phyloP scores from a whole-genome alignment of 495 filamentous ascomycete species.

The Venustampulla echinocandica region DNA sequence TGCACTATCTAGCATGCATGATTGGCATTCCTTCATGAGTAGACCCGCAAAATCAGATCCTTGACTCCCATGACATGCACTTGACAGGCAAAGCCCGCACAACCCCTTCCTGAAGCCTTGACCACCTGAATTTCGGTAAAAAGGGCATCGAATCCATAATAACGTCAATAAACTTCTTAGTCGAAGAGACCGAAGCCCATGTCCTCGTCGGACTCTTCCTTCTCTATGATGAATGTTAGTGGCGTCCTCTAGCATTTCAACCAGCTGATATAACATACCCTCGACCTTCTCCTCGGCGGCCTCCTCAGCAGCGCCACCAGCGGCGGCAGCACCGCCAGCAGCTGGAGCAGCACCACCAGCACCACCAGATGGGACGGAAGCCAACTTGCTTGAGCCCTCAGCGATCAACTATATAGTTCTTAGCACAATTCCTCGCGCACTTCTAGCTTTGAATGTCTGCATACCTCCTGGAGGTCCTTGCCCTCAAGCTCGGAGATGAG shows the following conservation, averaged over 20 bases:
- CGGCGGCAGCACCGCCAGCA: slow-evolving; percentile 54
- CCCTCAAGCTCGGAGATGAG: slow-evolving; percentile 88
- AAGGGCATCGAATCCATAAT: slow-evolving; percentile 7
- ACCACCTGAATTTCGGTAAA: slow-evolving; percentile 3
- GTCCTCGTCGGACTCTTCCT: slow-evolving; percentile 95
- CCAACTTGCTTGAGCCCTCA: slow-evolving; percentile 86
- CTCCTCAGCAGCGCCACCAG: slow-evolving; percentile 58
- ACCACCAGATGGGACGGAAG: slow-evolving; percentile 93
- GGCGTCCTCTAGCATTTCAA: not conserved
- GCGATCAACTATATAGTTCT: slow-evolving; percentile 65
- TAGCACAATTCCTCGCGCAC: slow-evolving; percentile 13
- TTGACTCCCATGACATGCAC: slow-evolving; percentile 21
- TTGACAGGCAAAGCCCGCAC: slow-evolving; percentile 19
- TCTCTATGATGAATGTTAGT: slow-evolving; percentile 37
- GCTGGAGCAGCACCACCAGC: slow-evolving; percentile 58
- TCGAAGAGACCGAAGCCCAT: slow-evolving; percentile 99
- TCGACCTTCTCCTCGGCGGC: slow-evolving; percentile 65
- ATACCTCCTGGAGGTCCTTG: slow-evolving; percentile 95
- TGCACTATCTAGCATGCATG: slow-evolving; percentile 18
- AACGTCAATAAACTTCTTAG: slow-evolving; percentile 39
- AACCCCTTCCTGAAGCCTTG: slow-evolving; percentile 18
- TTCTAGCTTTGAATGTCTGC: slow-evolving; percentile 17
- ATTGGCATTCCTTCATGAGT: slow-evolving; percentile 16
- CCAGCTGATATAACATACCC: slow-evolving; percentile 30
- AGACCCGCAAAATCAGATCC: slow-evolving; percentile 9